Conservation (phyloP, 192 early-diverging fungal species). For the Rhizophagus sp. region DNA sequence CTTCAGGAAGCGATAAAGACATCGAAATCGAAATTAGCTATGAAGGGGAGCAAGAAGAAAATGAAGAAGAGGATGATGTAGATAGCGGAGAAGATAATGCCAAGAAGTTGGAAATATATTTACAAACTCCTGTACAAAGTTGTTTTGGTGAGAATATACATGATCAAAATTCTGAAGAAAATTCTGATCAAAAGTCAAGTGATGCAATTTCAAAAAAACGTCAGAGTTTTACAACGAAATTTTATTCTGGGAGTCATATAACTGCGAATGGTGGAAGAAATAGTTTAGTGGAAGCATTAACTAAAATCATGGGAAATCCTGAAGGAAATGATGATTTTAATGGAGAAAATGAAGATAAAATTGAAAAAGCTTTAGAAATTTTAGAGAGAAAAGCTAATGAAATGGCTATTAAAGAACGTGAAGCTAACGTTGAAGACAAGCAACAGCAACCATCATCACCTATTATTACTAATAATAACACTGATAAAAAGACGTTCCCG, state of each 20-base stretch:
- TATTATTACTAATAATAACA: neutral
- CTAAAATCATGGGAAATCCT: neutral
- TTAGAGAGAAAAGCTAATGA: slow-evolving; percentile 3
- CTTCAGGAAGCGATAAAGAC: slow-evolving; percentile 13
- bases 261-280: neutral
- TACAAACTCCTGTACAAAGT: slow-evolving; percentile 6
- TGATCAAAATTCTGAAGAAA: neutral
- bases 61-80: slow-evolving; percentile 6
- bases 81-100: slow-evolving; percentile 23
- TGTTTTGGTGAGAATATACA: neutral
- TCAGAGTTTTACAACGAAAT: slow-evolving; percentile 20
- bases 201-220: slow-evolving; percentile 3
- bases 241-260: neutral
- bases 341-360: neutral
- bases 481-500: neutral
- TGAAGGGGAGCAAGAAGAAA: neutral
- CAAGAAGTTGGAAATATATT: slow-evolving; percentile 13
- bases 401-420: neutral
- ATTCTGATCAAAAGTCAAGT: neutral
- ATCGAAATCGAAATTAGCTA: neutral
- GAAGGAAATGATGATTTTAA: neutral
- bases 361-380: slow-evolving; percentile 14
- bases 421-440: neutral
- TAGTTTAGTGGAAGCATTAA: slow-evolving; percentile 21
- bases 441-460: neutral